Evolutionary conservation across 805 yeast species (phyloP), one percentile per base, ranked within the genome.

Genomic region (Saccharomycopsis capsularis): DNA sequence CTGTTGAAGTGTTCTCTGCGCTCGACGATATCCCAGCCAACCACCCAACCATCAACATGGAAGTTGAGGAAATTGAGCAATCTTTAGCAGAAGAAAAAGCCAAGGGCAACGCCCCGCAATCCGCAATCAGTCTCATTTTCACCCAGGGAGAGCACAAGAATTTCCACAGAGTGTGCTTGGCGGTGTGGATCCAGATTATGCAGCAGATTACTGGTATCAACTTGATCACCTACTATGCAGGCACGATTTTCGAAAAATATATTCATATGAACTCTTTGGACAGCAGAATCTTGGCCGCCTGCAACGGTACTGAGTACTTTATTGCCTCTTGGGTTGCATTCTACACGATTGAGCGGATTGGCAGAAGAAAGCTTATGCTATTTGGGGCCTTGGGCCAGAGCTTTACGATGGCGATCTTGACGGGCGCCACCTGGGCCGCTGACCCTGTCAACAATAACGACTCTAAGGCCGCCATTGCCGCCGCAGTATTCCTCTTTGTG

Each of bases 121-220:
- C 45, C 15, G 30, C 22, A 21, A 19, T 71, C 60, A 73, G 64
- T 64, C 79, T 63, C 42, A 53, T 71, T 29, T 59, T 68, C 51
- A 57, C 64, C 27, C 70, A 71, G 39, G 80, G 81, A 23, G 77
- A 77, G 60, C 71, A 79, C 42, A 85, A 80, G 64, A 80, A 81
- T 59, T 66, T 79, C 57, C 76, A 74, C 60, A 69, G 84, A 68
- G 77, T 77, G 68, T 50, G 75, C 40, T 66, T 81, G 51, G 85
- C 85, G 57, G 68, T 82, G 2, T 78, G 84, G 13, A 66, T 81
- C 22, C 86, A 81, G 66, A 79, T 81, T 57, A 76, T 78, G 74
- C 84, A 79, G 66, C 86, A 81, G 63, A 74, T 81, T 58, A 75
- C 82, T 46, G 87, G 87, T 57, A 76, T 83, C 64, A 81, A 81